These are phyloP conservation scores for Volvox reticuliferus DNA, from an alignment of 139 green algal genomes.

Conservation along the genomic window DNA sequence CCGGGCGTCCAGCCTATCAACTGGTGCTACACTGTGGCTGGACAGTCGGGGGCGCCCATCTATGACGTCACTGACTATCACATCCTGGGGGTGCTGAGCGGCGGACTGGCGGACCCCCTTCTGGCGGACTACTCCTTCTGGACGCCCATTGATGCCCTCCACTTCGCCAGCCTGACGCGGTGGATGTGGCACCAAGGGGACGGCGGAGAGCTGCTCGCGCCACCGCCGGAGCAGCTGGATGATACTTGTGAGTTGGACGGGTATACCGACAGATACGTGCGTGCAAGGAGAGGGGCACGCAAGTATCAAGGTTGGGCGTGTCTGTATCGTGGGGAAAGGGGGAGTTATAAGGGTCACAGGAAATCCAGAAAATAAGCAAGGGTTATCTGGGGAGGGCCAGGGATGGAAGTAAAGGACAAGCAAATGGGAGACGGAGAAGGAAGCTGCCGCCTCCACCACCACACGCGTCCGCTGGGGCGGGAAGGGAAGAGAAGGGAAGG, in stretches of 20 bases:
- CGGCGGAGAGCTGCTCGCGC: background rate
- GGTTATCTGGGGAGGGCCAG: too few relatives aligned
- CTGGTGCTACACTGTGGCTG: constrained; percentile 55
- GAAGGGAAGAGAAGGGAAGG: too few relatives aligned
- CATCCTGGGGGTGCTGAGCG: constrained; percentile 52
- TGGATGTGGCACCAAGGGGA: constrained; percentile 34
- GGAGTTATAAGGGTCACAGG: too few relatives aligned
- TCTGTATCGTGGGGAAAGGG: too few relatives aligned
- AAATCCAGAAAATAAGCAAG: too few relatives aligned
- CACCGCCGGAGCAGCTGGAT: background rate
- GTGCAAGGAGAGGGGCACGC: too few relatives aligned
- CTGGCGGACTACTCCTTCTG: constrained; percentile 26
- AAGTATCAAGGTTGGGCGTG: too few relatives aligned
- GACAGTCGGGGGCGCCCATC: constrained; percentile 53
- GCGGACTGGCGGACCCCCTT: constrained; percentile 9
- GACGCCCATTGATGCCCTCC: constrained; percentile 35
- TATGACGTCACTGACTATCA: constrained; percentile 50
- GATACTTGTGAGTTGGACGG: background rate
- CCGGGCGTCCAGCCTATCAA: constrained; percentile 43
- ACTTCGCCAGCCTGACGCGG: constrained; percentile 20
- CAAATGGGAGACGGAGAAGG: too few relatives aligned
- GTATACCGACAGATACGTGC: too few relatives aligned
- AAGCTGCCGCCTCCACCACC: too few relatives aligned
- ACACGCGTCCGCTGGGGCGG: too few relatives aligned
- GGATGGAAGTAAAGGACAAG: too few relatives aligned